Percentiles rank a stretch among this genome's conserved stretches.
These are phyloP conservation scores for Mycena chlorophos DNA, from an alignment of 768 basidiomycete genomes.

Conservation along the genomic window DNA sequence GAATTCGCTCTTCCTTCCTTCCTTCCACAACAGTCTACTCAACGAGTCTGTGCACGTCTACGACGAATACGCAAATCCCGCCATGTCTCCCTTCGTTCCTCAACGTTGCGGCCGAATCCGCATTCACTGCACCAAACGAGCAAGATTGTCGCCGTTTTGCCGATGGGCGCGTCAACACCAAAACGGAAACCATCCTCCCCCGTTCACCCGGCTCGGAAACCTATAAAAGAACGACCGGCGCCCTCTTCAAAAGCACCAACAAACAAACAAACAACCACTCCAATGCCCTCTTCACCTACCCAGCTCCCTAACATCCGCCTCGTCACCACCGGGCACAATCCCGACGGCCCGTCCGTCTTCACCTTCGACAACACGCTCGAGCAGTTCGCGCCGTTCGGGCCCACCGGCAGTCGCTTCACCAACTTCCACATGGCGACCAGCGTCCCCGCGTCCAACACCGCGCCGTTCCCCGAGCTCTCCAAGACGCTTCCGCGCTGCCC, in stretches of 20 bases:
- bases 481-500: constrained; percentile 13
- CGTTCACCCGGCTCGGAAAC: too few relatives aligned
- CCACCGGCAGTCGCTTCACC: constrained; percentile 3
- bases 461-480: constrained; percentile 9
- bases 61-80: too few relatives aligned
- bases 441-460: constrained; percentile 17
- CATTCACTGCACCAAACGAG: too few relatives aligned
- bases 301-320: constrained; percentile 12
- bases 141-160: too few relatives aligned
- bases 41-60: too few relatives aligned
- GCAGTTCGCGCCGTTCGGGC: constrained; percentile 15
- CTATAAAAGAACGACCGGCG: not conserved
- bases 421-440: constrained; percentile 11
- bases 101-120: too few relatives aligned
- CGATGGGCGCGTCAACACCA: too few relatives aligned
- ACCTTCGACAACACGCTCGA: constrained; percentile 10
- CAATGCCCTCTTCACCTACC: not conserved
- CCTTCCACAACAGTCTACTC: too few relatives aligned
- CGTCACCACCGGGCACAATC: constrained; percentile 10
- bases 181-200: too few relatives aligned
- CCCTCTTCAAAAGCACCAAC: not conserved
- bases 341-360: constrained; percentile 14
- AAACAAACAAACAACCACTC: not conserved
- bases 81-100: too few relatives aligned
- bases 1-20: too few relatives aligned